These are phyloP conservation scores for Peribolospora kevripleyi DNA, from an alignment of 768 basidiomycete species.

Conservation along the genomic window DNA sequence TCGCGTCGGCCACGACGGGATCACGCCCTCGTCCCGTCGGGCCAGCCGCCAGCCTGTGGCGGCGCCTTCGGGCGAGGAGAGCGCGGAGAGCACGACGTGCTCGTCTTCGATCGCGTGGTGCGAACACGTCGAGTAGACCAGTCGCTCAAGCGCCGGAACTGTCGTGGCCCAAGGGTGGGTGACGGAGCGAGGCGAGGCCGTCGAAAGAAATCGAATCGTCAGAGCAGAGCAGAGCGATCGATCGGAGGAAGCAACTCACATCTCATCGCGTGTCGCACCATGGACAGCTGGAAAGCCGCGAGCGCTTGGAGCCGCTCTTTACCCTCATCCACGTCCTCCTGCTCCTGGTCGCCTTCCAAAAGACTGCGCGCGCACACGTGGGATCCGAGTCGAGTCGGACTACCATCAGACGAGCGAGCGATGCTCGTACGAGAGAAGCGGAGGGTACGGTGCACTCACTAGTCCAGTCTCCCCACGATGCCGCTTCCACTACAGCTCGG, in stretches of 20 bases:
- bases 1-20: slow-evolving; percentile 62
- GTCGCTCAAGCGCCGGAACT: slow-evolving; percentile 54
- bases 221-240: neutral
- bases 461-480: slow-evolving; percentile 68
- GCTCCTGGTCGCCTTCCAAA: slow-evolving; percentile 24
- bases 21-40: slow-evolving; percentile 30
- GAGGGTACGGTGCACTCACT: slow-evolving; percentile 26
- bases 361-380: slow-evolving; percentile 24
- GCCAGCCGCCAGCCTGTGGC: slow-evolving; percentile 43
- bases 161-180: neutral
- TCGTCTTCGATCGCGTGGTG: slow-evolving; percentile 81
- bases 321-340: slow-evolving; percentile 25
- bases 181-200: neutral
- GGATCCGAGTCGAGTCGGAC: slow-evolving; percentile 4
- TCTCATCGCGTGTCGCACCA: slow-evolving; percentile 86
- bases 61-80: slow-evolving; percentile 45
- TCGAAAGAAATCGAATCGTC: neutral
- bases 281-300: slow-evolving; percentile 62
- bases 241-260: slow-evolving; percentile 29
- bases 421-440: neutral
- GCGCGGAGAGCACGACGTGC: slow-evolving; percentile 49
- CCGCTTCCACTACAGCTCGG: slow-evolving; percentile 92
- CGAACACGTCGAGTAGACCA: slow-evolving; percentile 97
- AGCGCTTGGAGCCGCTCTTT: slow-evolving; percentile 58
- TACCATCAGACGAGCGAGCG: neutral